Evolutionary conservation across 768 basidiomycete species (phyloP), one percentile per base, ranked within the genome.

Genomic region (Phanerodontia chrysosporium): DNA sequence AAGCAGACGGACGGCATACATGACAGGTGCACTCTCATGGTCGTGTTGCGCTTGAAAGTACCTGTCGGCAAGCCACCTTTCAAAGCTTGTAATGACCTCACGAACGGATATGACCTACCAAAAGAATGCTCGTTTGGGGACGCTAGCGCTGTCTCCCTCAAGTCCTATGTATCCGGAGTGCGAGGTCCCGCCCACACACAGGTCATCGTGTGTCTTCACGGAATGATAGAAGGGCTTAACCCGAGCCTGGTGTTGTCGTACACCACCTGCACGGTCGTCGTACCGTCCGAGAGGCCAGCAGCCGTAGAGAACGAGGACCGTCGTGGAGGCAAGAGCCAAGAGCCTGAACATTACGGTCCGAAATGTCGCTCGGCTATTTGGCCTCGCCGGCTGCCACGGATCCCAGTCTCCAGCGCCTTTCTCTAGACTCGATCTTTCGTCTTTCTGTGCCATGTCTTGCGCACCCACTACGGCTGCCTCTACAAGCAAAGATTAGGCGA

Each of bases 21-120:
- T 68, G 32, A 72, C 49, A 0, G 71, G 72, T 0, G 72, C 73
- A 22, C 64, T 66, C 22, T 68, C 58, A 1, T 70, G 53, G 36
- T 67, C 56, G n/a, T 66, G 39, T 44, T 74, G 67, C 0, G 72
- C 72, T 39, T 70, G 65, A 51, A 73, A 75, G 36, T 63, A 68
- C 73, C 73, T 72, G 29, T 5, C 12, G 30, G 7, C 5, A 22
- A 42, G 39, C 36, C 14, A n/a, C n/a, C n/a, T n/a, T n/a, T n/a
- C n/a, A n/a, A n/a, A n/a, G n/a, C n/a, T n/a, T n/a, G n/a, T n/a
- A n/a, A n/a, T n/a, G n/a, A n/a, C n/a, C n/a, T n/a, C 18, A 14
- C 12, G 36, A 53, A 22, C 9, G 21, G 39, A 48, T n/a, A 29
- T 8, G 36, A 16, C 10, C 54, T 48, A 60, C 59, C 59, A 60